phyloP scores from a whole-genome alignment of 2,329 filamentous ascomycete genomes.

The Xylaria digitata region DNA sequence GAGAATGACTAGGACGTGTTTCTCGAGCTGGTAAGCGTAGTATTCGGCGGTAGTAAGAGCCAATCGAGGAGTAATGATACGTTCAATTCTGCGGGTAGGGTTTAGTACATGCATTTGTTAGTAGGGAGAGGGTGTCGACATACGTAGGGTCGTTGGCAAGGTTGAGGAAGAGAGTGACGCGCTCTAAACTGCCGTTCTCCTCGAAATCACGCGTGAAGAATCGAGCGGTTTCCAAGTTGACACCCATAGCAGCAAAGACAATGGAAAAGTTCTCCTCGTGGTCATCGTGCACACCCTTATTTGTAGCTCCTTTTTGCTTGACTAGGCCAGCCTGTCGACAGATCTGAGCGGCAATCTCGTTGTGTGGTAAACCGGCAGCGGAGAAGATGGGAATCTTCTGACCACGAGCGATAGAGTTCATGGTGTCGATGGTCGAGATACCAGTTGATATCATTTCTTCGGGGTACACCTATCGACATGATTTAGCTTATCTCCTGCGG shows the following conservation, averaged over 20 bases:
- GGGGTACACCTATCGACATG: conserved; percentile 80
- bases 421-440: conserved; percentile 98
- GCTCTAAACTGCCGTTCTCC: conserved; percentile 98
- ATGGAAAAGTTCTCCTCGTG: conserved; percentile 99
- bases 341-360: conserved; percentile 99
- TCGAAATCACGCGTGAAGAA: conserved; percentile 99
- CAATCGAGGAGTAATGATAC: conserved; percentile 99
- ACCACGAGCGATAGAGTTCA: conserved; percentile 97
- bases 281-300: conserved; percentile 94
- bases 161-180: conserved; percentile 97
- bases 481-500: conserved; percentile 37
- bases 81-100: conserved; percentile 78
- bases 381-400: conserved; percentile 99
- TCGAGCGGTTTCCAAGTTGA: conserved; percentile 97
- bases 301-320: conserved; percentile 78
- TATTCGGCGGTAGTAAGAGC: conserved; percentile 98
- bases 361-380: conserved; percentile 96
- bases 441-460: conserved; percentile 99
- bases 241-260: conserved; percentile 99
- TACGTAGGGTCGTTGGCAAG: conserved; percentile 98
- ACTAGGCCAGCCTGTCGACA: conserved; percentile 96
- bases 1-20: conserved; percentile 98
- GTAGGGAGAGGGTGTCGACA: conserved; percentile 51
- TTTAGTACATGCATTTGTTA: conserved; percentile 36
- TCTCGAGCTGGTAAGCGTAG: conserved; percentile 99